Conservation (phyloP, 176 grass and related monocot species). For the Lolium multiflorum region DNA sequence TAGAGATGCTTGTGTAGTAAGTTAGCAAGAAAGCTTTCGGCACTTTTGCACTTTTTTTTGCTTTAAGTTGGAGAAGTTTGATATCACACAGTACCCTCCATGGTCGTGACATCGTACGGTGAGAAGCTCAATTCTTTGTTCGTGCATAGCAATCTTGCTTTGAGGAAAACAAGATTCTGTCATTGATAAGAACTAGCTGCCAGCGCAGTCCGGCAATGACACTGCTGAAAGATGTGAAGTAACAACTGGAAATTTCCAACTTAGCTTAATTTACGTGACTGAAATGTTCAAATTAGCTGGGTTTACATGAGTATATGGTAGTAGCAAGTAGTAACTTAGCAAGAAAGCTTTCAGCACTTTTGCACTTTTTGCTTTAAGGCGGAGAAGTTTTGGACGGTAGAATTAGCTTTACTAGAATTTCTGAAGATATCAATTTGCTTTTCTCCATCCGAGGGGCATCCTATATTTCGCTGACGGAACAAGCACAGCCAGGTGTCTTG, state of each 20-base stretch:
- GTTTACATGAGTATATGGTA: background rate
- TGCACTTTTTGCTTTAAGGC: constrained; percentile 33
- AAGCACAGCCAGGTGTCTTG: background rate
- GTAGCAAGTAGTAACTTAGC: too few species aligned
- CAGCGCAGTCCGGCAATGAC: too few species aligned
- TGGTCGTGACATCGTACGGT: constrained; percentile 83
- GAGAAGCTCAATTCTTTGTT: constrained; percentile 26
- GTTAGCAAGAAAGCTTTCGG: too few species aligned
- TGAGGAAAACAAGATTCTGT: background rate
- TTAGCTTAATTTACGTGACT: too few species aligned
- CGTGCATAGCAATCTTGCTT: constrained; percentile 5
- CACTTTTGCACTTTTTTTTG: too few species aligned
- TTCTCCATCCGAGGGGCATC: background rate
- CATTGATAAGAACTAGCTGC: background rate
- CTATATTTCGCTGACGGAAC: background rate
- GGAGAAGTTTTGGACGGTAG: constrained; percentile 25
- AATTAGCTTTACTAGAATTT: background rate
- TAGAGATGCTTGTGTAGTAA: too few species aligned
- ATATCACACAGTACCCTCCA: constrained; percentile 57
- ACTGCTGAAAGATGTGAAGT: too few species aligned
- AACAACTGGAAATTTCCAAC: too few species aligned
- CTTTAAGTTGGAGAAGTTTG: too few species aligned
- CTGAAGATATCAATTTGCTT: background rate
- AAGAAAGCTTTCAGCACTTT: background rate
- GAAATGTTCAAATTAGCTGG: background rate